These are phyloP conservation scores for Coelastrella sp. DNA, from an alignment of 139 green algal genomes.

Conservation along the genomic window DNA sequence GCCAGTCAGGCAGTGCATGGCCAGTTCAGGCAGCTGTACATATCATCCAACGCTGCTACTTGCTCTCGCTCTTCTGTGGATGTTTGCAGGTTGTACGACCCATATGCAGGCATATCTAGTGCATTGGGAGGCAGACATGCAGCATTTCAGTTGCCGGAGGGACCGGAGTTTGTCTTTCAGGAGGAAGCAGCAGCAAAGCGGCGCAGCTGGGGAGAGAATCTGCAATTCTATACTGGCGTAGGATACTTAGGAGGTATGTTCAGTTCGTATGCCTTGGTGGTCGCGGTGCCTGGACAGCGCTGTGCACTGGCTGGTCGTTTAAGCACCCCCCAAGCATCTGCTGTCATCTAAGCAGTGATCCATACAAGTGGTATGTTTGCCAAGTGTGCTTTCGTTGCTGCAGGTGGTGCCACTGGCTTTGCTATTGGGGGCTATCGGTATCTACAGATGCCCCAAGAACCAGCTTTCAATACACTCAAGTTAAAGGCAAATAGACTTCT, in stretches of 20 bases:
- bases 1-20: too few relatives aligned
- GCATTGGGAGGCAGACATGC: conserved; percentile 54
- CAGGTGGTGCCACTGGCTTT: conserved; percentile 57
- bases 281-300: background rate
- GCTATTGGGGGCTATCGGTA: conserved; percentile 55
- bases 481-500: conserved; percentile 80
- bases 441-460: conserved; percentile 46
- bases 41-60: too few relatives aligned
- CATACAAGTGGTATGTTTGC: background rate
- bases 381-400: background rate
- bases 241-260: conserved; percentile 83
- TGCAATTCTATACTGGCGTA: conserved; percentile 92
- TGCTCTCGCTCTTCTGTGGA: background rate
- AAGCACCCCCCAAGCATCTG: too few relatives aligned
- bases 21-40: background rate
- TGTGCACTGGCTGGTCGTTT: too few relatives aligned
- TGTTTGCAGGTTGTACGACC: conserved; percentile 16
- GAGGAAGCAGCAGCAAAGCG: conserved; percentile 82
- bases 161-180: conserved; percentile 91
- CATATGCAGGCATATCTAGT: conserved; percentile 49
- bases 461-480: conserved; percentile 54
- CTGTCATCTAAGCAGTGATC: background rate
- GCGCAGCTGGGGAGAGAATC: conserved; percentile 87
- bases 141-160: conserved; percentile 73
- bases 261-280: background rate